phyloP scores from a whole-genome alignment of 2,329 filamentous ascomycete species.

The Alternaria conjuncta region DNA sequence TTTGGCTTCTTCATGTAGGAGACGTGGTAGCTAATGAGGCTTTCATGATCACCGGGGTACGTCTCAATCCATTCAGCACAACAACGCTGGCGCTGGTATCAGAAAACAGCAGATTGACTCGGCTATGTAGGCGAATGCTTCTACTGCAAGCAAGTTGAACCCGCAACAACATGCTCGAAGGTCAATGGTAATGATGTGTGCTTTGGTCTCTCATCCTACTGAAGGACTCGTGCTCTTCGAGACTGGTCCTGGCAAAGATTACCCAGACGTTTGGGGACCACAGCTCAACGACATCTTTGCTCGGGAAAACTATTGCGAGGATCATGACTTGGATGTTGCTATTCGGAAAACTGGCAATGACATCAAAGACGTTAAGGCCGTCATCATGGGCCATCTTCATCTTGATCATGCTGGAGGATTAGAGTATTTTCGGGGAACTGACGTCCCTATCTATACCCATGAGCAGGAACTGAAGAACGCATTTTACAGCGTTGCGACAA shows the following conservation, averaged over 20 bases:
- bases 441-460: slow-evolving; percentile 47
- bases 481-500: slow-evolving; percentile 41
- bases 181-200: slow-evolving; percentile 34
- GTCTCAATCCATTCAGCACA: background rate
- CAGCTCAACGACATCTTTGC: slow-evolving; percentile 44
- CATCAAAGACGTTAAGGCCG: slow-evolving; percentile 46
- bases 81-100: background rate
- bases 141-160: no score
- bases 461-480: slow-evolving; percentile 49
- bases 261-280: slow-evolving; percentile 34
- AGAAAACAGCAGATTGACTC: no score
- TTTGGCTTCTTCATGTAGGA: slow-evolving; percentile 38
- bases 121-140: no score
- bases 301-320: slow-evolving; percentile 30
- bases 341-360: slow-evolving; percentile 39
- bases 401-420: slow-evolving; percentile 48
- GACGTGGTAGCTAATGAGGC: slow-evolving; percentile 46
- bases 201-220: slow-evolving; percentile 39
- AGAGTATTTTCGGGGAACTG: slow-evolving; percentile 44
- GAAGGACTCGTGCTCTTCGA: slow-evolving; percentile 47
- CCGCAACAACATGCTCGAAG: slow-evolving; percentile 9
- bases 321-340: slow-evolving; percentile 25
- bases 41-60: slow-evolving; percentile 41
- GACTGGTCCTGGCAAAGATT: slow-evolving; percentile 40
- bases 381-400: slow-evolving; percentile 48